A percentile compares a stretch with the other conserved stretches of the same genome.
Conservation (phyloP, 768 basidiomycete species). For the Suillus tomentosus region DNA sequence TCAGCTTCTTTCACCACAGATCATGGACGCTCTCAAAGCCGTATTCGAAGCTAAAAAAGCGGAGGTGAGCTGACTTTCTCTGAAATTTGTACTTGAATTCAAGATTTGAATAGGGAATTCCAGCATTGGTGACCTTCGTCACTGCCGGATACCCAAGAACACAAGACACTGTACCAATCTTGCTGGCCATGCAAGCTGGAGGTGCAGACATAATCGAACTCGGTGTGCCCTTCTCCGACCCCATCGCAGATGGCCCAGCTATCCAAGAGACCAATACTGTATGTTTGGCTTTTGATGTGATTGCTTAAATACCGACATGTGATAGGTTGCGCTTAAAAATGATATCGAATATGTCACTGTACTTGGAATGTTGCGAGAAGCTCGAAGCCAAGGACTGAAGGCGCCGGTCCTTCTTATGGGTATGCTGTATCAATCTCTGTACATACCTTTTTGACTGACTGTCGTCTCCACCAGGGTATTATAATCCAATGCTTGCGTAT, state of each 20-base stretch:
- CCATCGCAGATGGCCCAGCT: conserved; percentile 89
- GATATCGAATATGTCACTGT: conserved; percentile 73
- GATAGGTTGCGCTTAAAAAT: conserved; percentile 79
- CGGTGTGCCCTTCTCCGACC: conserved; percentile 93
- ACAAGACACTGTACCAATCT: conserved; percentile 77
- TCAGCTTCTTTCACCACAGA: background rate
- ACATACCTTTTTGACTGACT: conserved; percentile 9
- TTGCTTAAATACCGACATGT: background rate
- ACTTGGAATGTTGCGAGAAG: conserved; percentile 73
- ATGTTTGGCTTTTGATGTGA: conserved; percentile 26
- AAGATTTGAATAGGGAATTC: conserved; percentile 43
- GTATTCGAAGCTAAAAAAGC: conserved; percentile 30
- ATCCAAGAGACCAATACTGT: conserved; percentile 92
- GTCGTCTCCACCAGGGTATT: conserved; percentile 69
- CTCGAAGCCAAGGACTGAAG: conserved; percentile 76
- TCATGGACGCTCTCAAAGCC: conserved; percentile 32
- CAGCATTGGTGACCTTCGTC: conserved; percentile 80
- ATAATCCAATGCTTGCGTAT: conserved; percentile 94
- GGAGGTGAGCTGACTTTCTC: conserved; percentile 14
- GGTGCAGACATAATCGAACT: conserved; percentile 93
- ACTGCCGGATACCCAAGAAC: conserved; percentile 87
- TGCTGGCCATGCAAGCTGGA: conserved; percentile 89
- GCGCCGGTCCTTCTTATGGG: conserved; percentile 94
- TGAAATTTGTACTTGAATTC: background rate
- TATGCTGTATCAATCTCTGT: conserved; percentile 31